These are phyloP conservation scores for Ensete ventricosum DNA, from an alignment of 176 grass and related monocot genomes.

Conservation along the genomic window DNA sequence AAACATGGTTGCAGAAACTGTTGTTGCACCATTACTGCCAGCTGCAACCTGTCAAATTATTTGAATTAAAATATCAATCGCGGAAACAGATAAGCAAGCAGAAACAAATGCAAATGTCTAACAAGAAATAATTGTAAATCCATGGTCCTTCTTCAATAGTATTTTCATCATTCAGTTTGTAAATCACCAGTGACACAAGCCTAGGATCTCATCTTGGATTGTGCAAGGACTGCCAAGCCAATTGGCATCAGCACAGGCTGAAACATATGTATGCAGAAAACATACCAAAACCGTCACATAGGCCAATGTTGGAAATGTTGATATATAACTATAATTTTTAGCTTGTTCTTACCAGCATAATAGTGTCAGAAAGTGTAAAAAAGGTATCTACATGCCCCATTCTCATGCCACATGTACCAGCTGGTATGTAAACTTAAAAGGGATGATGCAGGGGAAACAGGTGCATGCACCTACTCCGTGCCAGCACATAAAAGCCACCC, in stretches of 20 bases:
- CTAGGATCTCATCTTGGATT: no score
- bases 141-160: not conserved
- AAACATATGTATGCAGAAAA: no score
- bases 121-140: not conserved
- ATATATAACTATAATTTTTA: not conserved
- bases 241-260: no score
- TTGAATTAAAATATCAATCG: not conserved
- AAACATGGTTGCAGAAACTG: slow-evolving; percentile 92
- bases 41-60: slow-evolving; percentile 48
- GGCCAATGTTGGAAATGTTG: not conserved
- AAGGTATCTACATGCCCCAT: not conserved
- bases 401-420: not conserved
- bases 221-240: no score
- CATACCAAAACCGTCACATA: no score
- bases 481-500: not conserved
- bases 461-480: not conserved
- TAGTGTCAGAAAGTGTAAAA: not conserved
- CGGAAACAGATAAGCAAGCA: not conserved
- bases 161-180: not conserved
- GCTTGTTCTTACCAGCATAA: no score
- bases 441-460: not conserved
- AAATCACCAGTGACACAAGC: not conserved
- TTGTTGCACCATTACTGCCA: slow-evolving; percentile 73
- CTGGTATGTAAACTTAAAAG: not conserved
- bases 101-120: not conserved